phyloP scores from a whole-genome alignment of 1,139 yeast genomes.

The Scheffersomyces quercinus region DNA sequence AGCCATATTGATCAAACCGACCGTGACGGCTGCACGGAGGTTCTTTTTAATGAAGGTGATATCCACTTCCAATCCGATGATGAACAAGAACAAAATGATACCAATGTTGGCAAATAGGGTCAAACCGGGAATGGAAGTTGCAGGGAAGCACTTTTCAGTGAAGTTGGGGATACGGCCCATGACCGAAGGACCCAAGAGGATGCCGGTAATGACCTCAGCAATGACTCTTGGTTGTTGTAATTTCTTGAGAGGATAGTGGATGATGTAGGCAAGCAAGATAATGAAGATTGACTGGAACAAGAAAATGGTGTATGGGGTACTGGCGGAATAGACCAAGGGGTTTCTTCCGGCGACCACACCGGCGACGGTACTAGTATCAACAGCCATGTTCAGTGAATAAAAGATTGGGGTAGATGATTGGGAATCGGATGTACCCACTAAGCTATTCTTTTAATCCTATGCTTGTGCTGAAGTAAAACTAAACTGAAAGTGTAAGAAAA shows the following conservation, averaged over 20 bases:
- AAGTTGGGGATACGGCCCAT: conserved; percentile 71
- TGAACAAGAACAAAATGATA: conserved; percentile 68
- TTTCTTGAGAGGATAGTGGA: conserved; percentile 59
- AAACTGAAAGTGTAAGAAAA: neutral
- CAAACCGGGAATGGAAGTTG: conserved; percentile 59
- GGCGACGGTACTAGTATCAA: conserved; percentile 40
- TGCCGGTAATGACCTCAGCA: conserved; percentile 77
- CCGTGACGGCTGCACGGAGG: conserved; percentile 59
- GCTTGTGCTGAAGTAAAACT: too few species aligned
- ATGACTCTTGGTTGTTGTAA: conserved; percentile 75
- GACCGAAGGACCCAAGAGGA: conserved; percentile 67
- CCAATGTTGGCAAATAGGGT: conserved; percentile 72
- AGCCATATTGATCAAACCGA: conserved; percentile 70
- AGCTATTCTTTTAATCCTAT: too few species aligned
- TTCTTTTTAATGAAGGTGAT: conserved; percentile 60
- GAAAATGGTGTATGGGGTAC: conserved; percentile 60
- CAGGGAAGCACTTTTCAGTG: conserved; percentile 63
- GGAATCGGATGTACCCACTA: too few species aligned
- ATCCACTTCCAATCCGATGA: conserved; percentile 79
- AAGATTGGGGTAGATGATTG: too few species aligned
- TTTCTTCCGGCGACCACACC: conserved; percentile 73
- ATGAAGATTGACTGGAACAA: conserved; percentile 62
- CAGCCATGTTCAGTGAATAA: conserved; percentile 18
- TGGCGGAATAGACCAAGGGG: conserved; percentile 59
- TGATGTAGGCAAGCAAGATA: conserved; percentile 50